Conservation (phyloP, 805 yeast species). For the Spathaspora hagerdaliae region DNA sequence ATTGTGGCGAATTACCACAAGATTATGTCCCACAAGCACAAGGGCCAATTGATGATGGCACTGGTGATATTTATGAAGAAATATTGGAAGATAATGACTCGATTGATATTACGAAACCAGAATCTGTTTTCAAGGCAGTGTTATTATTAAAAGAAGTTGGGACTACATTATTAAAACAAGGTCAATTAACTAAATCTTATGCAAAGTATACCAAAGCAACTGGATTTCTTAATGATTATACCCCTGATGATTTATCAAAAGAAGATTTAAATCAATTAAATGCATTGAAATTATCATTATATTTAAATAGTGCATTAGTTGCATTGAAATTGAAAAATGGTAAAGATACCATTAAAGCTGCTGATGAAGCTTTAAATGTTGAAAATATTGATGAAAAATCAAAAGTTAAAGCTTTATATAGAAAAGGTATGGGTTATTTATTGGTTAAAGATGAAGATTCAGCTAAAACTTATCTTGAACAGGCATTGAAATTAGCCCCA, state of each 20-base stretch:
- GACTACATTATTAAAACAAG: conserved; percentile 66
- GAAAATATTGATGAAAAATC: conserved; percentile 60
- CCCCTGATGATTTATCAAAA: conserved; percentile 63
- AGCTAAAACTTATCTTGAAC: conserved; percentile 62
- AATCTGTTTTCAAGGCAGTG: conserved; percentile 64
- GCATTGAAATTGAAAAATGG: conserved; percentile 61
- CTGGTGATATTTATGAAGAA: conserved; percentile 82
- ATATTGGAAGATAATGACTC: conserved; percentile 68
- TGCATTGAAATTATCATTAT: conserved; percentile 57
- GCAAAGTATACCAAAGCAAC: conserved; percentile 72
- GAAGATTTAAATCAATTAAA: conserved; percentile 49
- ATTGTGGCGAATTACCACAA: conserved; percentile 72
- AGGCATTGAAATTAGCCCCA: conserved; percentile 64
- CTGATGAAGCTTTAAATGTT: conserved; percentile 63
- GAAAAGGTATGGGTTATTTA: conserved; percentile 76
- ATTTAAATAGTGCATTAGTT: conserved; percentile 70
- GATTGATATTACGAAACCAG: conserved; percentile 57
- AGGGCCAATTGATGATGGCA: conserved; percentile 60
- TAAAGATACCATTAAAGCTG: conserved; percentile 51
- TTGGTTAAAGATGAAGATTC: conserved; percentile 62
- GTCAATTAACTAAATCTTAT: conserved; percentile 53
- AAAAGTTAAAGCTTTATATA: conserved; percentile 79
- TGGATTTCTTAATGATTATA: conserved; percentile 64
- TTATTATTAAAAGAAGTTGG: conserved; percentile 71
- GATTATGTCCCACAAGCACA: conserved; percentile 52